Base-by-base conservation (phyloP, 2,329 filamentous ascomycete species). In the Fusarium abutilonis region DNA sequence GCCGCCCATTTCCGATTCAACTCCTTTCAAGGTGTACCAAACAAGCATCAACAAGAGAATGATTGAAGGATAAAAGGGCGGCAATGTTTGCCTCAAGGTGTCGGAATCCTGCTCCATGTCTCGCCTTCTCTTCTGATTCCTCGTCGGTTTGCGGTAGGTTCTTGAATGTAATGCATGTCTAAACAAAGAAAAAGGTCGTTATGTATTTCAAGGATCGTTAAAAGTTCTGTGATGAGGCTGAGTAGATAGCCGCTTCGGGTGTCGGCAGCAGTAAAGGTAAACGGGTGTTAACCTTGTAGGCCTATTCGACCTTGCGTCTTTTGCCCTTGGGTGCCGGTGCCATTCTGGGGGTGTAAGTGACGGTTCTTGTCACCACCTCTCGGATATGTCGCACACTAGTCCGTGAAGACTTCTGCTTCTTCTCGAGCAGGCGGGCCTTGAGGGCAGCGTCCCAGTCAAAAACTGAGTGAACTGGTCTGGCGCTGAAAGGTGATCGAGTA, bases 271-370 rank as follows among this genome's bases (percentile, higher is more conserved):
- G 34, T 43, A 13, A 52, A 49, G 21, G 19, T 34, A 19, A 49
- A 39, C 14, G 11, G 8, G 34, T 56, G 34, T 43, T 35, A 14
- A 21, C 35, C 32, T 23, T n/a, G 36, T 26, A 28, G 38, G 15
- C 52, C 73, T 70, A 80, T 64, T 83, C 81, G 44, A 82, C 76
- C 81, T 92, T 96, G 79, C 93, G 89, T 79, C 93, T 87, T 84
- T 97, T 98, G 64, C 93, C 93, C 76, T 93, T 93, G 8, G 93
- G 94, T 34, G 93, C 92, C 21, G 93, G 91, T 66, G 93, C 91
- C 79, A 98, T 91, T 65, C 89, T 83, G 60, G 87, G 90, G 74
- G 91, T 96, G 77, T 96, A 97, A 36, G 92, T 97, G 57, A 97
- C 91, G 14, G 93, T 97, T 68, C 93, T 86, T n/a, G 93, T 97